Conservation (phyloP, 352 stramenopile species). For the Phytophthora crassamura region DNA sequence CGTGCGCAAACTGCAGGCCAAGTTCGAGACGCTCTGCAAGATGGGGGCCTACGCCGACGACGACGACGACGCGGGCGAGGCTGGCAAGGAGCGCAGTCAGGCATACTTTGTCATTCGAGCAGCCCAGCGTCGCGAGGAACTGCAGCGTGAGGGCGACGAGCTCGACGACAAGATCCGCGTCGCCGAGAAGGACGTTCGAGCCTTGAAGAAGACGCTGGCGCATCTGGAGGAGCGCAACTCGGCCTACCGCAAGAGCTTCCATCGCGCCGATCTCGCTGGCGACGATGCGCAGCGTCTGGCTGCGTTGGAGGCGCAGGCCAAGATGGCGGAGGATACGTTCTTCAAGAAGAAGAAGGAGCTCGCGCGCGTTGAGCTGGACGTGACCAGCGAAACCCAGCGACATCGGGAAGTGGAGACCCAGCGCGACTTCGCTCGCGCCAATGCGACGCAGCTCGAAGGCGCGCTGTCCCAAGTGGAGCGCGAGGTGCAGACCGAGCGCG, state of each 20-base stretch:
- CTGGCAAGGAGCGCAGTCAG: conserved; percentile 79
- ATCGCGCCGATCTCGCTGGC: conserved; percentile 87
- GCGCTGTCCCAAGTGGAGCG: conserved; percentile 73
- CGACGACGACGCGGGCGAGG: conserved; percentile 72
- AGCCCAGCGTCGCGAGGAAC: conserved; percentile 95
- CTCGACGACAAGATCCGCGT: conserved; percentile 95
- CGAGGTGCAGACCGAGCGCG: conserved; percentile 67
- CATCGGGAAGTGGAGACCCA: conserved; percentile 78
- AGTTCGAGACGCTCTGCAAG: conserved; percentile 93
- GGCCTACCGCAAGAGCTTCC: conserved; percentile 94
- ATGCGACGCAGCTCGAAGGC: conserved; percentile 65
- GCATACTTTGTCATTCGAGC: conserved; percentile 96
- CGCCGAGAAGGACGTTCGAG: conserved; percentile 93
- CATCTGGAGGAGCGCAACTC: conserved; percentile 94
- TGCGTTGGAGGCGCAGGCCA: conserved; percentile 89
- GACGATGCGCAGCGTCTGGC: conserved; percentile 88
- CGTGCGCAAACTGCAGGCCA: conserved; percentile 93
- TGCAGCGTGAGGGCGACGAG: conserved; percentile 95
- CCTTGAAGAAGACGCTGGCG: conserved; percentile 93
- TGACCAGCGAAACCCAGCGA: conserved; percentile 70
- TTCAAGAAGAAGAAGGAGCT: conserved; percentile 96
- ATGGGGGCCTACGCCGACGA: conserved; percentile 70
- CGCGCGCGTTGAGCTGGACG: conserved; percentile 88
- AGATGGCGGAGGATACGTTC: conserved; percentile 87
- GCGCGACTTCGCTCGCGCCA: conserved; percentile 67